Percentiles rank a stretch among this genome's conserved stretches.
These are phyloP conservation scores for Xylariomycetidae sp. DNA, from an alignment of 2,329 filamentous ascomycete species.

Conservation along the genomic window DNA sequence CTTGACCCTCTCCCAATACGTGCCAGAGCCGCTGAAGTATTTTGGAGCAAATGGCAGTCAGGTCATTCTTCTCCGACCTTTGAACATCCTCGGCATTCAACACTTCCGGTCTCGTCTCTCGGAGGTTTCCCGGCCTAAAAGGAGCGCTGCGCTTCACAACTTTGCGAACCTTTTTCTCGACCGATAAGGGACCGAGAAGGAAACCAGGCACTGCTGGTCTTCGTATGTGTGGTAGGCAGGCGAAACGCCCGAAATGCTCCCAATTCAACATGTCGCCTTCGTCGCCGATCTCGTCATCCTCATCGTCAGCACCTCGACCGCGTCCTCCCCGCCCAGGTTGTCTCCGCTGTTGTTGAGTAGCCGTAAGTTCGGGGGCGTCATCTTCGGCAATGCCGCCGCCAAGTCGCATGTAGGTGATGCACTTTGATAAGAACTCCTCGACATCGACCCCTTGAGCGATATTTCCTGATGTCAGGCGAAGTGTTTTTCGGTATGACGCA, in stretches of 20 bases:
- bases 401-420: slow-evolving; percentile 77
- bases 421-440: slow-evolving; percentile 88
- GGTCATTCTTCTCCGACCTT: slow-evolving; percentile 68
- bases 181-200: slow-evolving; percentile 78
- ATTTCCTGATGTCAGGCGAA: slow-evolving; percentile 67
- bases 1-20: slow-evolving; percentile 41
- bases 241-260: slow-evolving; percentile 73
- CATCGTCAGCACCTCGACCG: slow-evolving; percentile 40
- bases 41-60: slow-evolving; percentile 71
- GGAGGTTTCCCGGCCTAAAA: slow-evolving; percentile 61
- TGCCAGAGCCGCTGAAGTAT: slow-evolving; percentile 59
- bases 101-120: slow-evolving; percentile 72
- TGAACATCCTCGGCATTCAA: slow-evolving; percentile 68
- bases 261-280: slow-evolving; percentile 79
- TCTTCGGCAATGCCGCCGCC: slow-evolving; percentile 51
- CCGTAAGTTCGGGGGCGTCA: slow-evolving; percentile 43
- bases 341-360: slow-evolving; percentile 42
- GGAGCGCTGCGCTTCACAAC: slow-evolving; percentile 64
- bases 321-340: slow-evolving; percentile 23
- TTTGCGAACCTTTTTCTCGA: slow-evolving; percentile 76
- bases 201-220: slow-evolving; percentile 78
- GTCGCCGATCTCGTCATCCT: slow-evolving; percentile 61
- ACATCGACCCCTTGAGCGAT: slow-evolving; percentile 72
- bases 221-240: slow-evolving; percentile 65
- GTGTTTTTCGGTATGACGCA: slow-evolving; percentile 70